These are phyloP conservation scores for Aureoboletus auriporus DNA, from an alignment of 768 basidiomycete genomes.

Conservation along the genomic window DNA sequence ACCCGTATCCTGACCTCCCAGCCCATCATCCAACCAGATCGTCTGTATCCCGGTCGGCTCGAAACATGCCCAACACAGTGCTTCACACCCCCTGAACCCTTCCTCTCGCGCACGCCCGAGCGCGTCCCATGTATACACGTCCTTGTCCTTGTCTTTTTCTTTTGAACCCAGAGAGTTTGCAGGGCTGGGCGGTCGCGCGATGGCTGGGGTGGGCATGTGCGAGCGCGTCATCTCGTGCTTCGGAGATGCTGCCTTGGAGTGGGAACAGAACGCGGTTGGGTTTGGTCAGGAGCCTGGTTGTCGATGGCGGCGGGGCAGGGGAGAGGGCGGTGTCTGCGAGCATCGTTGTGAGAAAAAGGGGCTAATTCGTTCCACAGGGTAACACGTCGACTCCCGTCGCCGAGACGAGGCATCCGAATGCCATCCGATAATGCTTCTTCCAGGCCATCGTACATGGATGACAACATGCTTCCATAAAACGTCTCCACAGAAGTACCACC, in stretches of 20 bases:
- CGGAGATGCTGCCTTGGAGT: constrained; percentile 64
- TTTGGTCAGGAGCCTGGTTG: constrained; percentile 64
- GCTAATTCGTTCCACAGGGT: too few species aligned
- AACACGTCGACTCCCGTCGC: too few species aligned
- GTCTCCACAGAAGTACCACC: too few species aligned
- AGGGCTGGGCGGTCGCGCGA: constrained; percentile 55
- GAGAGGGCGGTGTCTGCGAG: constrained; percentile 17
- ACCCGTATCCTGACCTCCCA: constrained; percentile 45
- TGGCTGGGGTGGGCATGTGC: constrained; percentile 42
- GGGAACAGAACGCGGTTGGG: constrained; percentile 43
- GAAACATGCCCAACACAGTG: constrained; percentile 57
- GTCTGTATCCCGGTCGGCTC: constrained; percentile 56
- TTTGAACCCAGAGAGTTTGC: constrained; percentile 43
- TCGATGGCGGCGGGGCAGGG: constrained; percentile 62
- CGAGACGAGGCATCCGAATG: too few species aligned
- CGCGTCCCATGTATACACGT: too few species aligned
- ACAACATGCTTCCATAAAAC: too few species aligned
- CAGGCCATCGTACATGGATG: too few species aligned
- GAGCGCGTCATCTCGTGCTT: constrained; percentile 54
- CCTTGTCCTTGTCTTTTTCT: too few species aligned
- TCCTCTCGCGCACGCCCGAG: constrained; percentile 45
- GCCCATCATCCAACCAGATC: constrained; percentile 71
- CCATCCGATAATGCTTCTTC: too few species aligned
- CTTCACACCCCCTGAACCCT: constrained; percentile 43
- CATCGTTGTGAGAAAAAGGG: too few species aligned